Evolutionary conservation across 1,284 basidiomycete species (phyloP).

Genomic region (Mycosarcoma maydis): DNA sequence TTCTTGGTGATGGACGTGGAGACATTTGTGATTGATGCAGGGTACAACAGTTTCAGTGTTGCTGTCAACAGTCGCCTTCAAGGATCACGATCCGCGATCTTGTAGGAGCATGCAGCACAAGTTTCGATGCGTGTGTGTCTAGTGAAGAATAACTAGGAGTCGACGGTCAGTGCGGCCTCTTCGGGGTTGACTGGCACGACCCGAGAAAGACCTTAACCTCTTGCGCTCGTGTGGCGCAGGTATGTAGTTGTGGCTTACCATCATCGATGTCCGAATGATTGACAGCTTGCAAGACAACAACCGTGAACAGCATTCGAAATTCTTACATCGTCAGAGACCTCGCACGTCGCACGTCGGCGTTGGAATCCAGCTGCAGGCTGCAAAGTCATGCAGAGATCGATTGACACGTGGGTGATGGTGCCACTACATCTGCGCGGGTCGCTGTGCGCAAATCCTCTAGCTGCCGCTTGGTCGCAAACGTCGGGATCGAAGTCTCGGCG

Average conservation of each 20-base stretch:
- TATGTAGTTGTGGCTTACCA: too few relatives aligned
- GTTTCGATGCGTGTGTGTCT: background rate
- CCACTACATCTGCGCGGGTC: background rate
- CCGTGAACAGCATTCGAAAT: background rate
- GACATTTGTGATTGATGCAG: too few relatives aligned
- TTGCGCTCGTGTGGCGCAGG: too few relatives aligned
- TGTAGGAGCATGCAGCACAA: background rate
- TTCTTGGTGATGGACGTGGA: too few relatives aligned
- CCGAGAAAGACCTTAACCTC: background rate
- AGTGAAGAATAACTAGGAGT: too few relatives aligned
- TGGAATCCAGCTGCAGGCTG: slow-evolving; percentile 1
- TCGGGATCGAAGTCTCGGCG: background rate
- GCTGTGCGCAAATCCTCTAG: background rate
- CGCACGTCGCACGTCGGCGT: background rate
- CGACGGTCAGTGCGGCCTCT: too few relatives aligned
- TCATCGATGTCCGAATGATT: background rate
- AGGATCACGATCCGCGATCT: background rate
- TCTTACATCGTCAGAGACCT: too few relatives aligned
- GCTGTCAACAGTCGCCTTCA: background rate
- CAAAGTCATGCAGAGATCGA: background rate
- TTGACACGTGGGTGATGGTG: background rate
- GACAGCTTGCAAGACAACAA: background rate
- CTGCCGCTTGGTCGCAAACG: background rate
- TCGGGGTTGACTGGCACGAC: too few relatives aligned
- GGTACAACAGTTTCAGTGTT: background rate